A percentile compares a stretch with the other conserved stretches of the same genome.
Evolutionary conservation across 495 filamentous ascomycete species (phyloP).

Genomic region (Neurospora sp.): DNA sequence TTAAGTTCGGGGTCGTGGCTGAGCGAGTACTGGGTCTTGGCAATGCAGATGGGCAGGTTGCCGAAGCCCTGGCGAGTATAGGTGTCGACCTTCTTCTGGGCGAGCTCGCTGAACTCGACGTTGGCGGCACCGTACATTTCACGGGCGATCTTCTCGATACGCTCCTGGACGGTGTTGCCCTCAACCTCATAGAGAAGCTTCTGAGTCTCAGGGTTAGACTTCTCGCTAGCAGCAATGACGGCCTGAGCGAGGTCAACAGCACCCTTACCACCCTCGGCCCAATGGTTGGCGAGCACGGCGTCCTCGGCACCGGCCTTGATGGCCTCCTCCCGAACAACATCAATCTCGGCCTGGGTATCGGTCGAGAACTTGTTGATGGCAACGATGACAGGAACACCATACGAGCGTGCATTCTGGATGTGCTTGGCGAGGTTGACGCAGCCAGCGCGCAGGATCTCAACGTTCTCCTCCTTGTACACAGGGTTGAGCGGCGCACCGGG

Average conservation of each 20-base stretch:
- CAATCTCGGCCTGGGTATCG: slow-evolving; percentile 87
- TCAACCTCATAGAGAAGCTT: slow-evolving; percentile 77
- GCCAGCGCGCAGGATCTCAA: slow-evolving; percentile 77
- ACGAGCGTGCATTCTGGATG: slow-evolving; percentile 75
- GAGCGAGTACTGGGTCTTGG: slow-evolving; percentile 96
- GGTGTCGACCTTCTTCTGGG: slow-evolving; percentile 89
- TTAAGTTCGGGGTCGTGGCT: slow-evolving; percentile 90
- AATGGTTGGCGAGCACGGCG: slow-evolving; percentile 90
- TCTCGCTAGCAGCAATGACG: slow-evolving; percentile 71
- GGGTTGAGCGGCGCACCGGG: slow-evolving; percentile 73
- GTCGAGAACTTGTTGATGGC: slow-evolving; percentile 95
- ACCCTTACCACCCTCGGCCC: slow-evolving; percentile 89
- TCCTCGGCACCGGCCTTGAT: slow-evolving; percentile 89
- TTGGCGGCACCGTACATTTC: slow-evolving; percentile 87
- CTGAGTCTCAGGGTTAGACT: slow-evolving; percentile 65
- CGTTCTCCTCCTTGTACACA: slow-evolving; percentile 86
- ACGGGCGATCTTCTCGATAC: slow-evolving; percentile 83
- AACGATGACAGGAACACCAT: slow-evolving; percentile 91
- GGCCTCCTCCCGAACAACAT: slow-evolving; percentile 79
- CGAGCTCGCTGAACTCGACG: slow-evolving; percentile 88
- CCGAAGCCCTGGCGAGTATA: slow-evolving; percentile 89
- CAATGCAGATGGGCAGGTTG: slow-evolving; percentile 89
- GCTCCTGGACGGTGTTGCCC: slow-evolving; percentile 65
- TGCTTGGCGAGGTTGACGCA: slow-evolving; percentile 94
- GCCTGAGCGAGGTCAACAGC: slow-evolving; percentile 83